Base-by-base conservation (phyloP, 768 basidiomycete species). In the Mycena sanguinolenta region DNA sequence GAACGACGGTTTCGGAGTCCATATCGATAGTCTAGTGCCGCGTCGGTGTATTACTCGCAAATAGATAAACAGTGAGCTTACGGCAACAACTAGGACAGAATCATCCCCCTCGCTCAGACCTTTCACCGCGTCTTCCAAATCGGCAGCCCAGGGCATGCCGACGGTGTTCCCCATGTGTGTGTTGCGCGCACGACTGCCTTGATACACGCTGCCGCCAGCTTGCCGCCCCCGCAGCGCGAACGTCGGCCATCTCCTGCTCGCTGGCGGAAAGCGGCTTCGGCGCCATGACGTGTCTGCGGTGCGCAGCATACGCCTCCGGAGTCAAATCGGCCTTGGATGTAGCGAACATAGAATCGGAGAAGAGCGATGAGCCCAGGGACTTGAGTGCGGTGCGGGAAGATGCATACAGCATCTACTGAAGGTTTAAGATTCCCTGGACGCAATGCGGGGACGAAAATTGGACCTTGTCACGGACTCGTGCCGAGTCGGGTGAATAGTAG, bases 391-490 rank as follows among this genome's bases (percentile, higher is more conserved):
- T 27, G 85, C 84, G 89, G 1, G 92, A 91, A 4, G 95, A 92
- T 25, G 95, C 94, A 79, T 96, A 96, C 38, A 97, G 84, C 95
- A 96, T 97, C 94, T 96, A 65, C 64, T 10, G 19, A 42, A 58
- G 50, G 27, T 73, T 50, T 62, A 60, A 50, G 36, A n/a, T 23
- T 57, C 44, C 21, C 34, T 42, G 58, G 63, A 53, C 38, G 50
- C 50, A 30, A 17, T 17, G 25, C 21, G 38, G 21, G 36, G 71
- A 58, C 50, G 49, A 36, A 58, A 59, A 55, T 68, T 78, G 70
- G 73, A 91, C 94, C 90, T 96, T 97, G 80, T 93, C 89, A 76
- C 94, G 87, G 69, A 96, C 88, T 81, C 87, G 91, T 30, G 95
- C 93, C 23, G 85, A 77, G 70, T 97, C 95, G 1, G 95, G 95